Conservation (phyloP, 2,329 filamentous ascomycete genomes). For the Colletotrichum salicis region DNA sequence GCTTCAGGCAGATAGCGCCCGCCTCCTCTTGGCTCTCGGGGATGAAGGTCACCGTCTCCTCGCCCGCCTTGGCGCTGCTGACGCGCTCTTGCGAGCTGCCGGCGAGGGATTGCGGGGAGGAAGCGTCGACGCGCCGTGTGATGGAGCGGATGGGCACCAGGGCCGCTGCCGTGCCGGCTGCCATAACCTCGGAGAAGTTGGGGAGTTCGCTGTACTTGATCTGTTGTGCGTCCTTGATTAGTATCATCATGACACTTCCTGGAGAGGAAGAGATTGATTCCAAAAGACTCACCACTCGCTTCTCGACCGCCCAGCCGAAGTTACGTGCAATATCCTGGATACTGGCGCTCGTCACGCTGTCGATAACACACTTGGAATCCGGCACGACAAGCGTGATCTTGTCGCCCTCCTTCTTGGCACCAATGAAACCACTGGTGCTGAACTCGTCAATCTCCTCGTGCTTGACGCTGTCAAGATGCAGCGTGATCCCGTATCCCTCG, state of each 20-base stretch:
- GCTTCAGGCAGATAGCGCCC: constrained; percentile 76
- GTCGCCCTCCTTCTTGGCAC: constrained; percentile 68
- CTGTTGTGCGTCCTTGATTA: constrained; percentile 45
- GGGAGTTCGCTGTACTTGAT: constrained; percentile 72
- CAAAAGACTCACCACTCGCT: constrained; percentile 65
- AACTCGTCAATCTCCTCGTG: constrained; percentile 94
- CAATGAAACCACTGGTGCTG: constrained; percentile 92
- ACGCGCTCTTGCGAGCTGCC: constrained; percentile 50
- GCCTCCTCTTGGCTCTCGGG: constrained; percentile 70
- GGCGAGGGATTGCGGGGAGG: constrained; percentile 51
- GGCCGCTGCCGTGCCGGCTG: constrained; percentile 90
- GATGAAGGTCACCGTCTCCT: constrained; percentile 68
- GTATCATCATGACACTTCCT: neutral
- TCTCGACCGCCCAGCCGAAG: constrained; percentile 88
- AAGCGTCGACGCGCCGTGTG: constrained; percentile 67
- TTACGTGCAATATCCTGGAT: constrained; percentile 79
- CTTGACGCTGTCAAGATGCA: constrained; percentile 89
- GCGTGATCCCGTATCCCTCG: constrained; percentile 90
- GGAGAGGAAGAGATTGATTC: neutral
- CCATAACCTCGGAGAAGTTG: constrained; percentile 78
- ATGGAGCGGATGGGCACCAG: constrained; percentile 94
- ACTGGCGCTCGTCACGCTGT: constrained; percentile 85
- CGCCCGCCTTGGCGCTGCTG: constrained; percentile 46
- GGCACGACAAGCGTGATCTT: constrained; percentile 83
- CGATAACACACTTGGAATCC: constrained; percentile 87